phyloP scores from a whole-genome alignment of 2,329 filamentous ascomycete genomes.

The Biscogniauxia sp. region DNA sequence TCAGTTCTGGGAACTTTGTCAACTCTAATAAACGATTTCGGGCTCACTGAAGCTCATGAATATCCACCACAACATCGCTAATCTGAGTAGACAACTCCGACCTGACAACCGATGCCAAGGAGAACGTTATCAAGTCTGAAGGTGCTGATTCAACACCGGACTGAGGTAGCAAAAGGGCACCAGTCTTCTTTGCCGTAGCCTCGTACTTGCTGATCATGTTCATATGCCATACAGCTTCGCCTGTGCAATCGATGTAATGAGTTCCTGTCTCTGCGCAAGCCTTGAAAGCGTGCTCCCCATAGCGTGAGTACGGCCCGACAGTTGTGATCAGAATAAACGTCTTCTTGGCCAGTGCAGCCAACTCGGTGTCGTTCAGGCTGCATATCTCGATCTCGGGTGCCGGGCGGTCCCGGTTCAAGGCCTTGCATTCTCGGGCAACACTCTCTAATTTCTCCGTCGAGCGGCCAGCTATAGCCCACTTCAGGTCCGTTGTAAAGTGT shows the following conservation, averaged over 20 bases:
- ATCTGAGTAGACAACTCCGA: constrained; percentile 48
- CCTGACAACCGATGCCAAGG: constrained; percentile 50
- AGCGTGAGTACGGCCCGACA: constrained; percentile 56
- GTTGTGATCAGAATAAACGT: constrained; percentile 56
- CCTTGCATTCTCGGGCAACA: constrained; percentile 65
- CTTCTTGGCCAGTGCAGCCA: constrained; percentile 52
- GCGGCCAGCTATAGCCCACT: constrained; percentile 35
- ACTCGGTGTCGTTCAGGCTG: constrained; percentile 43
- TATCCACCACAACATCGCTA: constrained; percentile 52
- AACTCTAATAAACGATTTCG: background rate
- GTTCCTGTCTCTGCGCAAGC: constrained; percentile 62
- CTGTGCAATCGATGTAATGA: constrained; percentile 63
- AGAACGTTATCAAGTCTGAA: constrained; percentile 57
- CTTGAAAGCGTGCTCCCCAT: constrained; percentile 59
- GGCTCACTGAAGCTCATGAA: constrained; percentile 41
- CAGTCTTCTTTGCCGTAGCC: constrained; percentile 47
- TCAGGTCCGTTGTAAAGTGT: constrained; percentile 29
- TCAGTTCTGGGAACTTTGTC: background rate
- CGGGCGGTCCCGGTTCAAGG: constrained; percentile 64
- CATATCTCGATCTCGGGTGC: constrained; percentile 51
- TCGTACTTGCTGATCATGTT: constrained; percentile 62
- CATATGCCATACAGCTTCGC: constrained; percentile 57
- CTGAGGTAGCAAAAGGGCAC: constrained; percentile 61
- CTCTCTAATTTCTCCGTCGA: constrained; percentile 56
- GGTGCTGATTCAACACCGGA: constrained; percentile 62